phyloP scores from a whole-genome alignment of 805 yeast genomes.

The Saccharomycopsis capsularis region DNA sequence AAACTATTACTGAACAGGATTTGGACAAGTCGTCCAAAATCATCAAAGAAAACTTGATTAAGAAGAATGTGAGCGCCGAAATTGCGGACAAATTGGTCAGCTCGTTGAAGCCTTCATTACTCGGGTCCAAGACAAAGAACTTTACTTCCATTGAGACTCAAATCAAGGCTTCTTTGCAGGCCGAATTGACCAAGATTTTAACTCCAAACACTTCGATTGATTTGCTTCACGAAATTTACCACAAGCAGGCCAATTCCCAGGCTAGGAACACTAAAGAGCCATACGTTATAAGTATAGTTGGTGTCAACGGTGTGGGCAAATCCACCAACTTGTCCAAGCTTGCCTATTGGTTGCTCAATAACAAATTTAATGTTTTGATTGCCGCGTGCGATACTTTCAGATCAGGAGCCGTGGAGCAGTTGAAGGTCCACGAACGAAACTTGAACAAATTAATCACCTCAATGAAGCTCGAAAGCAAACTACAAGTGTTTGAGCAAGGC shows the following conservation, averaged over 20 bases:
- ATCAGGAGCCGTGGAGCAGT: constrained; percentile 98
- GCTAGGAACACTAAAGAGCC: constrained; percentile 42
- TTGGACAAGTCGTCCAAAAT: constrained; percentile 57
- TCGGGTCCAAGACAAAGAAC: constrained; percentile 64
- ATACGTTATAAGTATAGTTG: constrained; percentile 93
- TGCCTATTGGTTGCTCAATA: constrained; percentile 93
- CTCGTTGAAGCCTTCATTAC: constrained; percentile 60
- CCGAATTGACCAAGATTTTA: constrained; percentile 61
- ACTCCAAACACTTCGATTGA: constrained; percentile 92
- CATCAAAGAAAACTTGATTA: constrained; percentile 68
- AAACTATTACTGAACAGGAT: constrained; percentile 55
- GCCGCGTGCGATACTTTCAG: constrained; percentile 98
- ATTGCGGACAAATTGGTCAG: constrained; percentile 70
- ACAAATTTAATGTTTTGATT: constrained; percentile 75
- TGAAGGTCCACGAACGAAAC: constrained; percentile 87
- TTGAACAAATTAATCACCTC: constrained; percentile 59
- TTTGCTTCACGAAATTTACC: constrained; percentile 71
- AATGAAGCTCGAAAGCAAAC: constrained; percentile 28
- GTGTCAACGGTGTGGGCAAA: constrained; percentile 97
- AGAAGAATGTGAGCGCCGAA: constrained; percentile 86
- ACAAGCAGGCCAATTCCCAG: constrained; percentile 26
- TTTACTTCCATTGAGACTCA: constrained; percentile 72
- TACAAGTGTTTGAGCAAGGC: constrained; percentile 84
- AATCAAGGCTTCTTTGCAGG: constrained; percentile 56
- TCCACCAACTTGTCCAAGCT: constrained; percentile 91